Evolutionary conservation across 768 basidiomycete genomes (phyloP), one percentile per base, ranked within the genome.

Genomic region (Lactarius hengduanensis): DNA sequence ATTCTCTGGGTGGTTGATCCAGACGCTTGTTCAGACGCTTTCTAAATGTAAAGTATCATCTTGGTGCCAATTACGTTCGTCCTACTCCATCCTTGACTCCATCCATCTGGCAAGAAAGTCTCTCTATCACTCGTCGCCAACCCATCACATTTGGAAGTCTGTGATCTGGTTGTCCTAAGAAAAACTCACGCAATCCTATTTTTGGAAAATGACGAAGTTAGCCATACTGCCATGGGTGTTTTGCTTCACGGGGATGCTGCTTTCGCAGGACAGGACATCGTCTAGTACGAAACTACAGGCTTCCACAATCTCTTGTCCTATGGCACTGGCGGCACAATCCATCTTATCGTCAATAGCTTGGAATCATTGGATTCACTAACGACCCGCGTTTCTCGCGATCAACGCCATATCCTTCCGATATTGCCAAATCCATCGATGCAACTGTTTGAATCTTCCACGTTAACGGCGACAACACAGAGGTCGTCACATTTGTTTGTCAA

Each of bases 141-240:
- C 77, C 97, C 97, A 1, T 98, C 96, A 10, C 97, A 99, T 78
- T 80, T 99, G 59, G 97, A 99, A 78, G 96, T 96, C 20, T 94
- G 89, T 74, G 95, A 98, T 75, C 95, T 95, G 6, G 91, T 99
- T 72, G 97, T 99, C n/a, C 88, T 99, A 47, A 97, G 97, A 28
- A 98, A 98, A 81, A 98, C 96, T n/a, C 87, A 92, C 58, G 96
- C 89, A 28, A 90, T 99, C 66, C 97, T 98, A 76, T 92, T 96
- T 76, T 87, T 97, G 63, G 96, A 98, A 75, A 82, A 85, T 57
- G 95, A 98, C 70, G 91, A 96, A 75, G 80, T 79, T 26, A 79
- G 83, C 22, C 92, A 92, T 76, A 84, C 90, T 0, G 96, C 97
- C 36, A 97, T 99, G 94, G 90, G 86, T 99, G 26, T 26, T 22